phyloP scores from a whole-genome alignment of 2,329 filamentous ascomycete genomes.

The Fusarium oxysporum region DNA sequence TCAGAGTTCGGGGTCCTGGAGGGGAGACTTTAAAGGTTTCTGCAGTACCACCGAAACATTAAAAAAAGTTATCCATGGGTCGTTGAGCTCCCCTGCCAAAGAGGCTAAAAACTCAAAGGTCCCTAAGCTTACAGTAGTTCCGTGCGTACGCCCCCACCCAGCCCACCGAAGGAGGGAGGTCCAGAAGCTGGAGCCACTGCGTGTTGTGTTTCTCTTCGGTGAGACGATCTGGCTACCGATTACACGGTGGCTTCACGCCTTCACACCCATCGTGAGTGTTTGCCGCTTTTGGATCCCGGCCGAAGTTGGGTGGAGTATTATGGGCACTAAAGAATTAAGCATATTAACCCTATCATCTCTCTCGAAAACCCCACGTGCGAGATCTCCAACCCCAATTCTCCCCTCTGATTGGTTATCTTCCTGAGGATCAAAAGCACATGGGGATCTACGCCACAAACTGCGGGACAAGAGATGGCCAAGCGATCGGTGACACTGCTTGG shows the following conservation, averaged over 20 bases:
- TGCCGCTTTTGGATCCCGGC: constrained; percentile 11
- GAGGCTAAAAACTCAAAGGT: constrained; percentile 11
- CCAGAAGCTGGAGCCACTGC: constrained; percentile 12
- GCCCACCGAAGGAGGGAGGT: neutral
- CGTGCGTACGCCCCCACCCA: constrained; percentile 8
- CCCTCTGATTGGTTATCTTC: neutral
- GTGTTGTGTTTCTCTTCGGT: constrained; percentile 21
- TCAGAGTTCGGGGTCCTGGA: constrained; percentile 14
- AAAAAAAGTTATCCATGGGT: neutral
- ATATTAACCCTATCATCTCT: constrained; percentile 33
- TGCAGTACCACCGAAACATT: neutral
- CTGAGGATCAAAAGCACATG: neutral
- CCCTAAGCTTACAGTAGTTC: constrained; percentile 4
- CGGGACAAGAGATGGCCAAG: constrained; percentile 18
- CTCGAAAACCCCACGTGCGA: constrained; percentile 27
- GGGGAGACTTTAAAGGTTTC: constrained; percentile 34
- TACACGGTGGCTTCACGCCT: constrained; percentile 4
- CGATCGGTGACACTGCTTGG: constrained; percentile 16
- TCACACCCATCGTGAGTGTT: constrained; percentile 25
- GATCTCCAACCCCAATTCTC: neutral
- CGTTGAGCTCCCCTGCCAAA: neutral
- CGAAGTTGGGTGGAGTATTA: neutral
- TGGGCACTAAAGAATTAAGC: constrained; percentile 30
- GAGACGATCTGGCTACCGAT: constrained; percentile 42
- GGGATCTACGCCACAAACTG: constrained; percentile 18